Evolutionary conservation across 1,284 basidiomycete species (phyloP).

Genomic region (Sporisorium iseilematis-ciliati): DNA sequence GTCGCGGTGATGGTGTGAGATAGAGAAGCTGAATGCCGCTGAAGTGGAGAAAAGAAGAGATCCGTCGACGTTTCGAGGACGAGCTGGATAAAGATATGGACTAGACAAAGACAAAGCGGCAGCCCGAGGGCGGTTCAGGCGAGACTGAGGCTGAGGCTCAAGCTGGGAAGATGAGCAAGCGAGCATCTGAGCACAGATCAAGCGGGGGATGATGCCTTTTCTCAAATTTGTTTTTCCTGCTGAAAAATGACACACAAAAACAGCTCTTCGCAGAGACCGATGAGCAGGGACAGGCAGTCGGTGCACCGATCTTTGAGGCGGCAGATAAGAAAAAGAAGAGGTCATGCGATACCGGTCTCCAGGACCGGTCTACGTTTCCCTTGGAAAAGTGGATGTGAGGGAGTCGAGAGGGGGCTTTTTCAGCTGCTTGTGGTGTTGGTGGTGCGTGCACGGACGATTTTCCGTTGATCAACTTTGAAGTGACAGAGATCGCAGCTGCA

Average conservation of each 20-base stretch:
- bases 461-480: conserved; percentile 1
- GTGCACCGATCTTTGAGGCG: conserved; percentile 1
- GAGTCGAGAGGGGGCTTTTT: conserved; percentile 7
- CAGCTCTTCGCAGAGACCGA: neutral
- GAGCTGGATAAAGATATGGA: neutral
- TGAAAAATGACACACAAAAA: neutral
- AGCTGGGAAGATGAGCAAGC: neutral
- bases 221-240: neutral
- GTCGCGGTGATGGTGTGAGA: conserved; percentile 10
- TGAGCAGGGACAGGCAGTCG: neutral
- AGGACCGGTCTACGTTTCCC: neutral
- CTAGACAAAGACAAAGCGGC: conserved; percentile 11
- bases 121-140: too few relatives aligned
- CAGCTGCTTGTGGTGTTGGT: conserved; percentile 27
- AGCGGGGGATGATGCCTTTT: conserved; percentile 12
- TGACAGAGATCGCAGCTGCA: conserved; percentile 19
- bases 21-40: neutral
- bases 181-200: conserved; percentile 20
- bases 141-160: conserved; percentile 1
- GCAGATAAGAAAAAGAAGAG: conserved; percentile 3
- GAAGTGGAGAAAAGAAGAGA: neutral
- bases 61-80: neutral
- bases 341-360: neutral
- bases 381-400: neutral
- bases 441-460: conserved; percentile 29